Evolutionary conservation across 164 flowering plant species (phyloP).

Genomic region (Vitis amurensis): DNA sequence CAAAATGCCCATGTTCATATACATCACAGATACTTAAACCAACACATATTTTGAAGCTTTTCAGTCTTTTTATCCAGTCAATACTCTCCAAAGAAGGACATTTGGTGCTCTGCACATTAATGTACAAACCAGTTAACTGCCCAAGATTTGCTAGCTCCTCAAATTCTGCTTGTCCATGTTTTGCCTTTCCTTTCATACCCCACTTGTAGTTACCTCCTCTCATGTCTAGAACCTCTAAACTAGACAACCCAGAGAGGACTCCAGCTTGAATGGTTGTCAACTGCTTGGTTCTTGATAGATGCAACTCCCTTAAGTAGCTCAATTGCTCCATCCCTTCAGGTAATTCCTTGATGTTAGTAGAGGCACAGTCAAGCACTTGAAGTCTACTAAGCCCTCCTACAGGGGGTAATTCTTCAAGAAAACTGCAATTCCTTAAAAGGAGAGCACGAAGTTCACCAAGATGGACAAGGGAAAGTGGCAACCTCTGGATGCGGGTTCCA

Average conservation of each 20-base stretch:
- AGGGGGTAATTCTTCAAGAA: slow-evolving; percentile 15
- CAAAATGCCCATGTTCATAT: too few relatives aligned
- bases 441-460: slow-evolving; percentile 21
- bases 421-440: slow-evolving; percentile 14
- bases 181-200: not conserved
- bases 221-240: slow-evolving; percentile 23
- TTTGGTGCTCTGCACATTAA: slow-evolving; percentile 1
- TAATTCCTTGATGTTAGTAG: slow-evolving; percentile 18
- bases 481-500: slow-evolving; percentile 13
- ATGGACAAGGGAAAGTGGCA: slow-evolving; percentile 15
- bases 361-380: slow-evolving; percentile 18
- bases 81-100: slow-evolving; percentile 1
- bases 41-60: slow-evolving; percentile 3
- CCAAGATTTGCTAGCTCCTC: slow-evolving; percentile 13
- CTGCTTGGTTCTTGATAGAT: slow-evolving; percentile 19
- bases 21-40: not conserved
- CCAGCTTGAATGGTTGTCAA: slow-evolving; percentile 11
- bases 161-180: slow-evolving; percentile 1
- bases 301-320: slow-evolving; percentile 11
- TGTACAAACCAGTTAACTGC: not conserved
- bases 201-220: slow-evolving; percentile 13
- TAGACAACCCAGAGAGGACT: slow-evolving; percentile 3
- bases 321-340: slow-evolving; percentile 20
- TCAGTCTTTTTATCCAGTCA: slow-evolving; percentile 5
- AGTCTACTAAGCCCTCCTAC: slow-evolving; percentile 15